Evolutionary conservation across 495 filamentous ascomycete species (phyloP).

Genomic region (Talaromyces adpressus): DNA sequence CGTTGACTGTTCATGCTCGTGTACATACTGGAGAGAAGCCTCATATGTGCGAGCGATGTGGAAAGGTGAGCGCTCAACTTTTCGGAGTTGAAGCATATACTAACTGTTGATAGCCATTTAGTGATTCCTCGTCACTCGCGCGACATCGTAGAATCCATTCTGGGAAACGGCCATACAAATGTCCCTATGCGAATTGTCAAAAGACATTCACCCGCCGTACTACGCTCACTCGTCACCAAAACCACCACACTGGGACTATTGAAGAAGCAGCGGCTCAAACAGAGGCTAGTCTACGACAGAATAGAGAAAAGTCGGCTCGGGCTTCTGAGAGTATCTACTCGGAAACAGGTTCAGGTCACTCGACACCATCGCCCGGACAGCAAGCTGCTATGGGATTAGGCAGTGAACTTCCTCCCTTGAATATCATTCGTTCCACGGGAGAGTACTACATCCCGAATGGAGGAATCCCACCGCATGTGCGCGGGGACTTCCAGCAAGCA

Average conservation of each 20-base stretch:
- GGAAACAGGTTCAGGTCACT: constrained; percentile 72
- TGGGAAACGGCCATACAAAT: constrained; percentile 94
- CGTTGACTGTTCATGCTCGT: constrained; percentile 87
- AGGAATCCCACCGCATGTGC: constrained; percentile 76
- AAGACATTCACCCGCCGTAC: constrained; percentile 97
- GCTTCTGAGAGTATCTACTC: constrained; percentile 77
- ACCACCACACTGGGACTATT: constrained; percentile 90
- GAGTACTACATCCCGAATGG: constrained; percentile 59
- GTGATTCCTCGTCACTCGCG: constrained; percentile 92
- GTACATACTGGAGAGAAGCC: constrained; percentile 98
- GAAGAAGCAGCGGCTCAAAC: constrained; percentile 89
- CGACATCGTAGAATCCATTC: constrained; percentile 93
- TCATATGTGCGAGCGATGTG: constrained; percentile 94
- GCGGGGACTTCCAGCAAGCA: constrained; percentile 67
- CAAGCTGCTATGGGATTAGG: constrained; percentile 62
- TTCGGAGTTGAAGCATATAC: constrained; percentile 9
- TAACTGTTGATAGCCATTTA: constrained; percentile 69
- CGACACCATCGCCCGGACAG: constrained; percentile 81
- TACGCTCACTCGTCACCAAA: constrained; percentile 91
- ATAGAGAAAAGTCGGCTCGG: constrained; percentile 48
- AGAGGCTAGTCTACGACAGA: constrained; percentile 65
- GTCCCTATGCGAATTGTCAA: constrained; percentile 93
- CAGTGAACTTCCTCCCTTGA: constrained; percentile 65
- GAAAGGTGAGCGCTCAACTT: constrained; percentile 63
- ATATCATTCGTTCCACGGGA: constrained; percentile 59